Evolutionary conservation across 805 yeast species (phyloP).

Genomic region (Teunomyces atbi): DNA sequence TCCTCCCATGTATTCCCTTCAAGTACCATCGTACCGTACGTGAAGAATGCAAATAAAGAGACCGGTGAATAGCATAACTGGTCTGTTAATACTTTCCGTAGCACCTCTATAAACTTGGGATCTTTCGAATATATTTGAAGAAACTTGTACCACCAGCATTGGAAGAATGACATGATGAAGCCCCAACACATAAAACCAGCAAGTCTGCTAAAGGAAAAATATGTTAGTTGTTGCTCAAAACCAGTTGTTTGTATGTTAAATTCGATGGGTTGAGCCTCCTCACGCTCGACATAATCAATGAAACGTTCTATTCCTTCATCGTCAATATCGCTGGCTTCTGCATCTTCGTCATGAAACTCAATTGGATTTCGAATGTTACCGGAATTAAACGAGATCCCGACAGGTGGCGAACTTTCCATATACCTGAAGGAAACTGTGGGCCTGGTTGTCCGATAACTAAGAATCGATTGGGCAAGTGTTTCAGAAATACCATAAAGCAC

Average conservation of each 20-base stretch:
- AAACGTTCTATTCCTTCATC: constrained; percentile 30
- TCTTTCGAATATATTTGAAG: constrained; percentile 79
- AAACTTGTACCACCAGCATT: constrained; percentile 85
- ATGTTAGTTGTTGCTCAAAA: constrained; percentile 21
- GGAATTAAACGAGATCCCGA: constrained; percentile 20
- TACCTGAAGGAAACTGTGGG: constrained; percentile 23
- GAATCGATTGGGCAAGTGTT: constrained; percentile 76
- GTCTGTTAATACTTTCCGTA: constrained; percentile 85
- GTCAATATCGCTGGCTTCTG: constrained; percentile 10
- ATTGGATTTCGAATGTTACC: constrained; percentile 10
- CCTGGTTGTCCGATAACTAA: constrained; percentile 22
- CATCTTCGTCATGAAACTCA: background rate
- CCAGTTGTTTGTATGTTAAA: constrained; percentile 12
- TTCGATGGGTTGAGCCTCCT: constrained; percentile 13
- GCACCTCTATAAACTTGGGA: constrained; percentile 79
- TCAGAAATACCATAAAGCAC: constrained; percentile 90
- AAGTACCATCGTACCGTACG: constrained; percentile 77
- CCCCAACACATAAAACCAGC: constrained; percentile 89
- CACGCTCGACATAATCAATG: constrained; percentile 31
- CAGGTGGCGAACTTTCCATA: constrained; percentile 10
- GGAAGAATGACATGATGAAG: constrained; percentile 73
- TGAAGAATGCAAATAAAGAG: constrained; percentile 74
- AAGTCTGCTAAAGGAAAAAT: constrained; percentile 67
- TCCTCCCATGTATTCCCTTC: constrained; percentile 72
- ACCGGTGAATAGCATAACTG: constrained; percentile 89